Conservation (phyloP, 257 asterid species). For the Solanum lycopersicoides region DNA sequence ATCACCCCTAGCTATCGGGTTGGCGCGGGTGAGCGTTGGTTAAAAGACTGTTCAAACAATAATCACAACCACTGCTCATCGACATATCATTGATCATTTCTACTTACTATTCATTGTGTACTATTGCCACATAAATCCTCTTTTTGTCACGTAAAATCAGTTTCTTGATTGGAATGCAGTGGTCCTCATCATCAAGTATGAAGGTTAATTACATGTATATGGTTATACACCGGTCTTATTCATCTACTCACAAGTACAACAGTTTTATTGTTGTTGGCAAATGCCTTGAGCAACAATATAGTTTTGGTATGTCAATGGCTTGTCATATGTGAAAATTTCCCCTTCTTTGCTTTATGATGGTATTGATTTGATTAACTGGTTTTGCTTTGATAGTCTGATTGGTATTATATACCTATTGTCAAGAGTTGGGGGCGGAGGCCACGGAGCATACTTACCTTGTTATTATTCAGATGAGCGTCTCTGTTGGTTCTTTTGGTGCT, state of each 20-base stretch:
- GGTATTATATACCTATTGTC: constrained; percentile 61
- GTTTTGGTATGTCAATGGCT: constrained; percentile 42
- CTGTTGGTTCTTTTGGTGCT: constrained; percentile 95
- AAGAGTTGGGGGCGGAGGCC: constrained; percentile 52
- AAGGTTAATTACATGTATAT: constrained; percentile 76
- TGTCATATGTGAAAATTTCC: too few relatives aligned
- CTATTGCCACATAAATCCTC: too few relatives aligned
- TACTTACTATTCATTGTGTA: too few relatives aligned
- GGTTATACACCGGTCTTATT: constrained; percentile 79
- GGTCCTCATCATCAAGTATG: constrained; percentile 72
- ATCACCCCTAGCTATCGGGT: too few relatives aligned
- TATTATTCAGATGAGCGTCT: constrained; percentile 44
- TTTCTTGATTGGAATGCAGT: constrained; percentile 51
- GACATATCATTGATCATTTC: too few relatives aligned
- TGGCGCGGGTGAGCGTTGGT: too few relatives aligned
- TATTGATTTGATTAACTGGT: not conserved
- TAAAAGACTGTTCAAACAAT: too few relatives aligned
- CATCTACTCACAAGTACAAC: constrained; percentile 73
- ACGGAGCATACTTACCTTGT: constrained; percentile 42
- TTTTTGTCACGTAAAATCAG: too few relatives aligned
- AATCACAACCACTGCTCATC: too few relatives aligned
- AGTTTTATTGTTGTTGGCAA: constrained; percentile 59
- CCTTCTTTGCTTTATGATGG: too few relatives aligned
- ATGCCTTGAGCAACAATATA: constrained; percentile 87
- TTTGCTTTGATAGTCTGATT: constrained; percentile 40